Base-by-base conservation (phyloP, 2,329 filamentous ascomycete species). In the Penicillium sp. region DNA sequence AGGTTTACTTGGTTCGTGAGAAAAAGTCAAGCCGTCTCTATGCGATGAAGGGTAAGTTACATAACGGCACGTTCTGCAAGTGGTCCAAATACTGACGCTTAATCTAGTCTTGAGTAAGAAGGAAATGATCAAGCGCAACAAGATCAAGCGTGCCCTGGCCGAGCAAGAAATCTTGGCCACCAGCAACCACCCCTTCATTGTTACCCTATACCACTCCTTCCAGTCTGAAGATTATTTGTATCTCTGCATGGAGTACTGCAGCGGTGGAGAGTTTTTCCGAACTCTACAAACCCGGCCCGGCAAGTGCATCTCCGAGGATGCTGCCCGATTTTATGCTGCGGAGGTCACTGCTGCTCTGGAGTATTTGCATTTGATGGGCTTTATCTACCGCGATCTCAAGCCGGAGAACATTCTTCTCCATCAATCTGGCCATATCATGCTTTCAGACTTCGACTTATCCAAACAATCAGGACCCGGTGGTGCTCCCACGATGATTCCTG, bases 81-180 rank as follows among this genome's bases (percentile, higher is more conserved):
- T 21, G 21, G 7, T 21, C 35, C 9, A 5, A 46, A 9, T 47
- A 46, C 77, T 83, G 67, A 83, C 74, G 43, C 54, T 14, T 51
- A 52, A 3, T 47, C 16, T 71, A 98, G 95, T 99, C 6, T 75
- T 99, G 76, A 98, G 93, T 83, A 99, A 99, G 79, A 97, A 98
- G 82, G 95, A 99, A 77, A 99, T 99, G 95, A 99, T 99, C 78
- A 99, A 99, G 81, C 90, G 95, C 57, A 99, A 99, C 82, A 99
- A 99, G 84, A 99, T 99, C 80, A 99, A 99, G 84, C 87, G 95
- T 72, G 95, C 95, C 14, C 82, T 99, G 66, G 95, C 95, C 37
- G 95, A 99, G 78, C 95, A 98, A 74, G 95, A 99, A 76, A 99
- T 99, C 64, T 81, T 99, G 53, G 95, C 95, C 9, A 99, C 95